Evolutionary conservation across 305 asterid genomes (phyloP).

Genomic region (Solanum hybrid): DNA sequence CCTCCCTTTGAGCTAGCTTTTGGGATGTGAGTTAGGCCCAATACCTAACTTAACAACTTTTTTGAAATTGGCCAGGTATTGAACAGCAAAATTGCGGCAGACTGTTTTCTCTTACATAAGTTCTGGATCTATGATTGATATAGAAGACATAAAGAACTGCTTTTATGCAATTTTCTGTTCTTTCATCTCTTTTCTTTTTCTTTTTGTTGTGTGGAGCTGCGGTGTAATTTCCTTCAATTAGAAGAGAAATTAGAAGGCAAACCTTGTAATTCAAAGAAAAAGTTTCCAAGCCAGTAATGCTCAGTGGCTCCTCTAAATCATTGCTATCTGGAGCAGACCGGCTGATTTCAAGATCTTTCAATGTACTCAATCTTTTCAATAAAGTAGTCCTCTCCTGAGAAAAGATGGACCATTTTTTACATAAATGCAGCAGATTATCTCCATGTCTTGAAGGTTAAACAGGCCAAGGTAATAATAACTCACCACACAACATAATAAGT

Average conservation of each 20-base stretch:
- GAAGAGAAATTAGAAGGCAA: slow-evolving; percentile 6
- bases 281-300: slow-evolving; percentile 93
- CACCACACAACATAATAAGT: slow-evolving; percentile 90
- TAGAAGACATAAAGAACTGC: neutral
- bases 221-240: neutral
- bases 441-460: neutral
- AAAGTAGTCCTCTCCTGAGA: slow-evolving; percentile 78
- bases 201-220: neutral
- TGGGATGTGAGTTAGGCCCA: no score
- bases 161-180: neutral
- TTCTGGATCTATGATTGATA: neutral
- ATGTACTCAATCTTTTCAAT: slow-evolving; percentile 76
- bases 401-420: slow-evolving; percentile 10
- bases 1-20: no score
- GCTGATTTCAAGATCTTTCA: slow-evolving; percentile 71
- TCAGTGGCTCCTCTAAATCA: slow-evolving; percentile 77
- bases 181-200: neutral
- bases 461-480: slow-evolving; percentile 19
- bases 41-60: no score
- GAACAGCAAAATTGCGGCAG: neutral
- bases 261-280: slow-evolving; percentile 95
- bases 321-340: slow-evolving; percentile 42
- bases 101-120: neutral
- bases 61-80: neutral
- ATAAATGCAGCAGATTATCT: neutral